These are phyloP conservation scores for Entomortierella parvispora DNA, from an alignment of 192 early-diverging fungal genomes.

Conservation along the genomic window DNA sequence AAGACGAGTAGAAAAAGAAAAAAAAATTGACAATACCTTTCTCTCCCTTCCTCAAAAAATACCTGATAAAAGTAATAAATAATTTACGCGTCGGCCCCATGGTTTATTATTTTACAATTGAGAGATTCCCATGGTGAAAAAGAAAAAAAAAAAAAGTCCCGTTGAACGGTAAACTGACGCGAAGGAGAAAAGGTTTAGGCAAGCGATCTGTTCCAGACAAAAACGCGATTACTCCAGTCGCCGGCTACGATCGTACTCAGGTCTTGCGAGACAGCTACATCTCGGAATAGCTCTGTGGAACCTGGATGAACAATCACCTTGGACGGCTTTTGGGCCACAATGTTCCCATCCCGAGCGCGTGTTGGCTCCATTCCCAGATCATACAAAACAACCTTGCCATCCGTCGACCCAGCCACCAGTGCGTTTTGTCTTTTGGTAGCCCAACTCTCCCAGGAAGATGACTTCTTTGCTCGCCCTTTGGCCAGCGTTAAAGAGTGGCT, in stretches of 20 bases:
- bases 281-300: slow-evolving; percentile 26
- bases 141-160: no score
- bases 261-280: slow-evolving; percentile 40
- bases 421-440: slow-evolving; percentile 14
- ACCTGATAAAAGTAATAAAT: background rate
- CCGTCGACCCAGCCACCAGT: slow-evolving; percentile 33
- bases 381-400: slow-evolving; percentile 31
- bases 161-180: no score
- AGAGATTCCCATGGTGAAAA: background rate
- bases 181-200: no score
- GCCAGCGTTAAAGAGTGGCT: no score
- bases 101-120: background rate
- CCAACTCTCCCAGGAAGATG: background rate
- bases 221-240: slow-evolving; percentile 42
- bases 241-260: slow-evolving; percentile 35
- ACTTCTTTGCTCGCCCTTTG: background rate
- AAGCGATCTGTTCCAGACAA: slow-evolving; percentile 16
- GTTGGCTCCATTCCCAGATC: slow-evolving; percentile 17
- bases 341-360: slow-evolving; percentile 25
- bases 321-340: slow-evolving; percentile 30
- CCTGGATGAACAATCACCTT: slow-evolving; percentile 27
- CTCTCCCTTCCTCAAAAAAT: background rate
- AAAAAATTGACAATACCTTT: no score
- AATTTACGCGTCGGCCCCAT: background rate
- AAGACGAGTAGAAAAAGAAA: background rate